A percentile compares a stretch with the other conserved stretches of the same genome.
Conservation (phyloP, 2,329 filamentous ascomycete genomes). For the Aspergillus eucalypticola region DNA sequence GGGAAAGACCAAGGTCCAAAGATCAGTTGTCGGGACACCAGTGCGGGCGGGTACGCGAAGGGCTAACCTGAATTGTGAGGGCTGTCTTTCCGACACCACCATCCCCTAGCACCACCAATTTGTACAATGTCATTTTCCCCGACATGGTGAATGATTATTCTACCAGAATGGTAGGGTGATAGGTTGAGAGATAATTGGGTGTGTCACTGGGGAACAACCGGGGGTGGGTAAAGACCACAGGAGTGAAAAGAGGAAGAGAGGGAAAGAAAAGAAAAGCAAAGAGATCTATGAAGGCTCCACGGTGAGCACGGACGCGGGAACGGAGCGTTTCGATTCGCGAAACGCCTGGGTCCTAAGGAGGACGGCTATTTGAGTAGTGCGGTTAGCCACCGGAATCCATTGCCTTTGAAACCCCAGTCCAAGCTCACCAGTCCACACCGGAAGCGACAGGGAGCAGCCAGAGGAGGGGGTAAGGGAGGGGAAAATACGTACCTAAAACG, state of each 20-base stretch:
- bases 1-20: background rate
- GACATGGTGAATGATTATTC: conserved; percentile 61
- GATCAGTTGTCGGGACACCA: conserved; percentile 12
- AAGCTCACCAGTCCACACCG: conserved; percentile 22
- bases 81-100: conserved; percentile 94
- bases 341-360: conserved; percentile 25
- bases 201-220: conserved; percentile 3
- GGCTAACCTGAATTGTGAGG: conserved; percentile 73
- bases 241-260: conserved; percentile 7
- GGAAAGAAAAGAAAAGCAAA: conserved; percentile 18
- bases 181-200: conserved; percentile 2
- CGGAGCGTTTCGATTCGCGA: conserved; percentile 25
- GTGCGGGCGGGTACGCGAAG: conserved; percentile 8
- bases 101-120: conserved; percentile 91
- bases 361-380: conserved; percentile 28
- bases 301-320: conserved; percentile 27
- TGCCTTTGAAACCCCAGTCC: conserved; percentile 20
- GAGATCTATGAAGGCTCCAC: conserved; percentile 27
- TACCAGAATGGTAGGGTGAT: background rate
- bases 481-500: conserved; percentile 15
- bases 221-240: conserved; percentile 1
- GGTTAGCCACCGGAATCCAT: conserved; percentile 29
- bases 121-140: conserved; percentile 93
- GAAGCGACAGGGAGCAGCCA: conserved; percentile 13
- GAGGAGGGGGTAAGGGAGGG: background rate